These are phyloP conservation scores for Microcyclospora tardicrescens DNA, from an alignment of 2,329 filamentous ascomycete species.

Conservation along the genomic window DNA sequence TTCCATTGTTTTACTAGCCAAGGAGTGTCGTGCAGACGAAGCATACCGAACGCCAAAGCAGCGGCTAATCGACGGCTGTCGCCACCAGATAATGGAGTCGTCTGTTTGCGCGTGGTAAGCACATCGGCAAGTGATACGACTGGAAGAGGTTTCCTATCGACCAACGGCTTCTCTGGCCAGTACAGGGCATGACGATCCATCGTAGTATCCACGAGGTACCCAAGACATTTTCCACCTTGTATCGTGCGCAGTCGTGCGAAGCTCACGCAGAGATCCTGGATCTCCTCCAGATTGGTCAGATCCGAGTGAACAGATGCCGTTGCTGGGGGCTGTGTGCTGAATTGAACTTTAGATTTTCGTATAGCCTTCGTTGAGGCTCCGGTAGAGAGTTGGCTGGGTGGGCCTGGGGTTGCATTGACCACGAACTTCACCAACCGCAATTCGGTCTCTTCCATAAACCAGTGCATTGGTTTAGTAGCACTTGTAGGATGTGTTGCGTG, in stretches of 20 bases:
- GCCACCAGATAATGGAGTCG: neutral
- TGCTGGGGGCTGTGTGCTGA: no score
- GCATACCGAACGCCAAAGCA: conserved; percentile 4
- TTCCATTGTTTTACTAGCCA: conserved; percentile 7
- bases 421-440: neutral
- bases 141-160: conserved; percentile 1
- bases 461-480: neutral
- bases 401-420: neutral
- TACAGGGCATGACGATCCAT: conserved; percentile 7
- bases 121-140: neutral
- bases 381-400: no score
- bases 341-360: no score
- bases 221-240: conserved; percentile 5
- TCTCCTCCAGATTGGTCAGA: neutral
- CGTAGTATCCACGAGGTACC: conserved; percentile 3
- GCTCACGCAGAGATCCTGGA: conserved; percentile 5
- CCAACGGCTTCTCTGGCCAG: conserved; percentile 2
- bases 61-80: conserved; percentile 4
- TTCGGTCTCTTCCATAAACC: neutral
- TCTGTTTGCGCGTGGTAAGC: neutral
- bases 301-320: no score
- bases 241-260: neutral
- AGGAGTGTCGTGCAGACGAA: conserved; percentile 7
- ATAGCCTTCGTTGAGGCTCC: no score
- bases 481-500: no score